A percentile compares a stretch with the other conserved stretches of the same genome.
phyloP scores from a whole-genome alignment of 2,329 filamentous ascomycete species.

The Microsporum ferrugineum region DNA sequence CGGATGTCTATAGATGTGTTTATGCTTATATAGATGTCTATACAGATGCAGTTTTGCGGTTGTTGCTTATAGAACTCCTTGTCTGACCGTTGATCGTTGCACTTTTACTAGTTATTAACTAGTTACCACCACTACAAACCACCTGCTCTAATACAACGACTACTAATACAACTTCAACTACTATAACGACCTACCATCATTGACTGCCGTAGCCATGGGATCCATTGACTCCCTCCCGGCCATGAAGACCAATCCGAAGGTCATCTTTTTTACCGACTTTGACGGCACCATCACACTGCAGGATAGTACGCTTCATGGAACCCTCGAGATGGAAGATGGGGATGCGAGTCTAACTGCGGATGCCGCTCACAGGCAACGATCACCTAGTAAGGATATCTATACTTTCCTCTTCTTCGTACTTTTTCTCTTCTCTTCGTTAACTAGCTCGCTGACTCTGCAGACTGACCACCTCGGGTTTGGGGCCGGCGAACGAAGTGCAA shows the following conservation, averaged over 20 bases:
- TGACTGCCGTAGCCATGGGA: conserved; percentile 9
- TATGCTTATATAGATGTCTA: too few species aligned
- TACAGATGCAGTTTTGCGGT: too few species aligned
- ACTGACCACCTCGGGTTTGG: conserved; percentile 91
- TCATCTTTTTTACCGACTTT: conserved; percentile 98
- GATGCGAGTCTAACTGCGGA: not conserved
- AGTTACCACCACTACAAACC: not conserved
- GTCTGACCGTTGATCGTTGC: too few species aligned
- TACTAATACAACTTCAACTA: not conserved
- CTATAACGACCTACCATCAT: not conserved
- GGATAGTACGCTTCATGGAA: conserved; percentile 42
- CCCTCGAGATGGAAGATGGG: not conserved
- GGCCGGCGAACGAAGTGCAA: conserved; percentile 53
- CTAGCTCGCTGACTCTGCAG: conserved; percentile 32
- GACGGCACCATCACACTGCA: conserved; percentile 84
- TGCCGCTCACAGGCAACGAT: conserved; percentile 46
- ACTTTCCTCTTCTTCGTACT: not conserved
- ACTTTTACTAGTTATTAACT: too few species aligned
- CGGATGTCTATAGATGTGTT: too few species aligned
- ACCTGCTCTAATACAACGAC: not conserved
- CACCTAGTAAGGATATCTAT: conserved; percentile 40
- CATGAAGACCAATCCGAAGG: conserved; percentile 55
- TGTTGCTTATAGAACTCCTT: too few species aligned
- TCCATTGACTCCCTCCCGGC: conserved; percentile 25
- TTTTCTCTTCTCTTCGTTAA: too few species aligned